These are phyloP conservation scores for Pythium grandisporangium DNA, from an alignment of 352 stramenopile species.

Conservation along the genomic window DNA sequence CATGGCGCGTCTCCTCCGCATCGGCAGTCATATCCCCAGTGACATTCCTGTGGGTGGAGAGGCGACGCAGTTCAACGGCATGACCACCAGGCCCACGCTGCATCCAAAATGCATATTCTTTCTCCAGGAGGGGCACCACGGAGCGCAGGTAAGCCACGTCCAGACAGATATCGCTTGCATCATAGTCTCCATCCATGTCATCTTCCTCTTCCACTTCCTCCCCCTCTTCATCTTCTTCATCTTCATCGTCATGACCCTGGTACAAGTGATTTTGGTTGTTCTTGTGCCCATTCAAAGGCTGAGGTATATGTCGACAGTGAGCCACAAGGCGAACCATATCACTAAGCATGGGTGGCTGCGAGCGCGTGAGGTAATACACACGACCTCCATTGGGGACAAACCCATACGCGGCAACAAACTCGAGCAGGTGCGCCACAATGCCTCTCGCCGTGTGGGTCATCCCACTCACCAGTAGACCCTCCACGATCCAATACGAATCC, in stretches of 20 bases:
- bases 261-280: too few relatives aligned
- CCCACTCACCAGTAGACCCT: conserved; percentile 74
- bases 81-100: conserved; percentile 48
- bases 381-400: conserved; percentile 88
- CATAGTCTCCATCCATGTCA: too few relatives aligned
- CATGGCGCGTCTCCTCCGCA: conserved; percentile 14
- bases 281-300: too few relatives aligned
- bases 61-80: conserved; percentile 33
- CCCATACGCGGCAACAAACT: conserved; percentile 79
- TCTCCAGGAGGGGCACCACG: conserved; percentile 54
- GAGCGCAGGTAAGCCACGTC: conserved; percentile 35
- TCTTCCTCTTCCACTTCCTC: conserved; percentile 13
- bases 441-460: conserved; percentile 71
- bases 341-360: conserved; percentile 86
- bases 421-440: conserved; percentile 81
- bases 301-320: too few relatives aligned
- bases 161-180: too few relatives aligned
- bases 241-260: too few relatives aligned
- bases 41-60: not conserved
- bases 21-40: too few relatives aligned
- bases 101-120: conserved; percentile 85
- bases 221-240: too few relatives aligned
- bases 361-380: conserved; percentile 88
- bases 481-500: conserved; percentile 91
- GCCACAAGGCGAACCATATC: conserved; percentile 75